These are phyloP conservation scores for Auriscalpium microsporum DNA, from an alignment of 768 basidiomycete genomes.

Conservation along the genomic window DNA sequence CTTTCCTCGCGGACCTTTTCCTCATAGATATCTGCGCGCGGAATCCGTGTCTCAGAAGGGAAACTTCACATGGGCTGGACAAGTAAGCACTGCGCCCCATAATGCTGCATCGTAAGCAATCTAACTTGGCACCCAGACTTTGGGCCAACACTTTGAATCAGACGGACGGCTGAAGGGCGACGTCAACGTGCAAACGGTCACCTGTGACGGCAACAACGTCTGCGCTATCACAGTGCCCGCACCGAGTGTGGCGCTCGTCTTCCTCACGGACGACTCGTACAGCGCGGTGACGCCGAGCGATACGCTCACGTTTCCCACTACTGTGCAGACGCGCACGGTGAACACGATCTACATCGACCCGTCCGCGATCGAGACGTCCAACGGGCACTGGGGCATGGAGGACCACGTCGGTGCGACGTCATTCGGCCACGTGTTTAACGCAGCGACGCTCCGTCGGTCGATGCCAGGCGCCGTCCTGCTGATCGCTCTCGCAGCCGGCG, in stretches of 20 bases:
- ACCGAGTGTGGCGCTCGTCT: conserved; percentile 69
- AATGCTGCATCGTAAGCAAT: not conserved
- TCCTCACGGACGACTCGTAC: conserved; percentile 41
- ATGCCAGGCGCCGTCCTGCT: conserved; percentile 1
- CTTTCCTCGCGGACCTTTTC: not conserved
- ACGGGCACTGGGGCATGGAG: conserved; percentile 38
- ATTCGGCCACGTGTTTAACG: conserved; percentile 20
- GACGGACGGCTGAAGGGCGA: conserved; percentile 60
- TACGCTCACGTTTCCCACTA: conserved; percentile 46
- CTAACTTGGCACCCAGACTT: conserved; percentile 34
- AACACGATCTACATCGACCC: conserved; percentile 53
- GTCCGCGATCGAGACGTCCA: conserved; percentile 48
- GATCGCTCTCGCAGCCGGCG: not conserved
- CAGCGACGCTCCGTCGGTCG: conserved; percentile 1
- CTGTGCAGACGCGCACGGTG: conserved; percentile 43
- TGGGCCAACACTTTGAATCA: conserved; percentile 49
- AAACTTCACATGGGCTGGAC: conserved; percentile 73
- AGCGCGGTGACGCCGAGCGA: conserved; percentile 26
- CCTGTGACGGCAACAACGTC: conserved; percentile 43
- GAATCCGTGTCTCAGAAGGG: conserved; percentile 47
- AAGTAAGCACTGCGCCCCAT: conserved; percentile 31
- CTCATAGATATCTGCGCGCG: conserved; percentile 45
- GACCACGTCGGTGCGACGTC: conserved; percentile 32
- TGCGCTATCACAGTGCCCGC: conserved; percentile 59
- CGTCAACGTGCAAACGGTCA: conserved; percentile 46